Conservation (phyloP, 805 yeast genomes). For the Cephaloascus fragrans region DNA sequence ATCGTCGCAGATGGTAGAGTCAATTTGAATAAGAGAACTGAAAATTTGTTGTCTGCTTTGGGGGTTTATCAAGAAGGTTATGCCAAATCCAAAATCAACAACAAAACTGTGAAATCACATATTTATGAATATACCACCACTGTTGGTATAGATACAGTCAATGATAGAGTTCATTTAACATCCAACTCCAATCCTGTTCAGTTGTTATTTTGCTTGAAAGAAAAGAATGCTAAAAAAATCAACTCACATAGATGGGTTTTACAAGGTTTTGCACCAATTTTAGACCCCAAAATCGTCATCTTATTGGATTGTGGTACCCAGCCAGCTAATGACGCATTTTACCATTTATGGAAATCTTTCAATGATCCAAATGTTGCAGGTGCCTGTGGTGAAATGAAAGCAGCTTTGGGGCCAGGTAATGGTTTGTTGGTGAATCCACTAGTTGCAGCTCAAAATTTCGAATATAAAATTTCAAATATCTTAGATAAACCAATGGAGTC, state of each 20-base stretch:
- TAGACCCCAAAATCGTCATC: constrained; percentile 76
- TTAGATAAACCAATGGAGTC: constrained; percentile 95
- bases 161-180: constrained; percentile 55
- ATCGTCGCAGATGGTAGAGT: constrained; percentile 89
- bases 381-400: constrained; percentile 95
- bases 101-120: constrained; percentile 72
- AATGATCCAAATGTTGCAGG: constrained; percentile 82
- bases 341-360: constrained; percentile 84
- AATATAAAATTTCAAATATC: constrained; percentile 90
- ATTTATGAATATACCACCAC: constrained; percentile 90
- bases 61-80: constrained; percentile 95
- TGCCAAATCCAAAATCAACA: constrained; percentile 86
- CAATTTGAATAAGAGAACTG: constrained; percentile 69
- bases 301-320: constrained; percentile 91
- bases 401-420: constrained; percentile 57
- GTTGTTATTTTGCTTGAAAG: constrained; percentile 81
- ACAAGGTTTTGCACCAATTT: constrained; percentile 78
- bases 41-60: constrained; percentile 71
- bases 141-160: constrained; percentile 70
- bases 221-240: constrained; percentile 79
- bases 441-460: constrained; percentile 95
- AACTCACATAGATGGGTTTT: constrained; percentile 97
- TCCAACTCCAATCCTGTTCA: constrained; percentile 77
- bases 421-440: constrained; percentile 63
- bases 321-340: constrained; percentile 77